A percentile compares a stretch with the other conserved stretches of the same genome.
Conservation (phyloP, 1,284 basidiomycete species). For the Hymenochaete sp. region DNA sequence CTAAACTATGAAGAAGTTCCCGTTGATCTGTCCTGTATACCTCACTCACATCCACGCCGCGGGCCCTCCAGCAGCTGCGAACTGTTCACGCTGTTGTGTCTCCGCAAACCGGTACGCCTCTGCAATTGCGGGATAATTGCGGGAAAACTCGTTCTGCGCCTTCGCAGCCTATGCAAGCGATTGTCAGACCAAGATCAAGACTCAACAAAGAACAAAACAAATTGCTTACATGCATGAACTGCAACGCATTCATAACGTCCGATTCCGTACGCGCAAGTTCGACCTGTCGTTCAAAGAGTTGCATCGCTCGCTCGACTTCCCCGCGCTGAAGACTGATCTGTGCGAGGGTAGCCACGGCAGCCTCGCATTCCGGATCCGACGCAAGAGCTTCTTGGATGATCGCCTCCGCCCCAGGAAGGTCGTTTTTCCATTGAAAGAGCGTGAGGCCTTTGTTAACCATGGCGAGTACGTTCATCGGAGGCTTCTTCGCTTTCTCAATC, state of each 20-base stretch:
- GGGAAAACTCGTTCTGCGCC: slow-evolving; percentile 75
- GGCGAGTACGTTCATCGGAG: slow-evolving; percentile 78
- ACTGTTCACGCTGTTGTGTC: slow-evolving; percentile 4
- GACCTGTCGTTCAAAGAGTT: slow-evolving; percentile 80
- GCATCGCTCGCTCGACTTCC: slow-evolving; percentile 79
- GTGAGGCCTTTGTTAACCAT: slow-evolving; percentile 97
- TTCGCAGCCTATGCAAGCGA: slow-evolving; percentile 53
- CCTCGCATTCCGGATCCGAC: slow-evolving; percentile 91
- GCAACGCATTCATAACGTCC: slow-evolving; percentile 84
- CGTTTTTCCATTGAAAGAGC: slow-evolving; percentile 94
- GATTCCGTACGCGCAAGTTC: slow-evolving; percentile 87
- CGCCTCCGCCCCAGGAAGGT: slow-evolving; percentile 72
- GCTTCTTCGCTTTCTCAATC: slow-evolving; percentile 66
- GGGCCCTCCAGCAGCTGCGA: slow-evolving; percentile 4
- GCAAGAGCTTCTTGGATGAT: slow-evolving; percentile 84
- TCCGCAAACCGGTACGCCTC: slow-evolving; percentile 12
- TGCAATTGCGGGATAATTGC: slow-evolving; percentile 79
- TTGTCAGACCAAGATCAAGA: slow-evolving; percentile 2
- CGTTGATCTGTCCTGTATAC: no score
- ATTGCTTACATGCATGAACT: slow-evolving; percentile 68
- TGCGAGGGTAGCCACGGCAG: slow-evolving; percentile 91
- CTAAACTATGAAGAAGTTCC: no score
- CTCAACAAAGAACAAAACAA: slow-evolving; percentile 4
- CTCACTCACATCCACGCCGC: slow-evolving; percentile 8
- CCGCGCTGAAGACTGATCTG: slow-evolving; percentile 91